Evolutionary conservation across 176 grass and related monocot genomes (phyloP).

Genomic region (Pontederia crassipes): DNA sequence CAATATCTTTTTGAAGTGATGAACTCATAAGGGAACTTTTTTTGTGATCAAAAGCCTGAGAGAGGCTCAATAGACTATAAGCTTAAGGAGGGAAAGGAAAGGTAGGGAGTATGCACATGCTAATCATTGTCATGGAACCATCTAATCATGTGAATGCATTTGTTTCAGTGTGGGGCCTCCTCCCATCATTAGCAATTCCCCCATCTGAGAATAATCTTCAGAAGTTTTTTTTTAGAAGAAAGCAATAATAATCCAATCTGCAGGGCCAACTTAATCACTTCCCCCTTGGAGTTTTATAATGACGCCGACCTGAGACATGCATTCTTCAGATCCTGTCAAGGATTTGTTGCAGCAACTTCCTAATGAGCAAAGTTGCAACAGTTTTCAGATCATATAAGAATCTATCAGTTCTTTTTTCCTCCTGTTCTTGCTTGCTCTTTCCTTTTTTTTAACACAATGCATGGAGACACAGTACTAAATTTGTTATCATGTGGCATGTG

Average conservation of each 20-base stretch:
- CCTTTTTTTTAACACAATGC: no score
- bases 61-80: slow-evolving; percentile 13
- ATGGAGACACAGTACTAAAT: no score
- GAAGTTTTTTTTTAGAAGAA: background rate
- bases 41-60: slow-evolving; percentile 20
- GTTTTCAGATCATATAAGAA: no score
- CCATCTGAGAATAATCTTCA: slow-evolving; percentile 16
- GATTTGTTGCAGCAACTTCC: no score
- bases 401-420: no score
- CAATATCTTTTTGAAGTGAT: no score
- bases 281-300: background rate
- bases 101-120: slow-evolving; percentile 60
- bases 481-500: no score
- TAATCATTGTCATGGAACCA: slow-evolving; percentile 68
- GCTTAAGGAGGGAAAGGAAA: slow-evolving; percentile 39
- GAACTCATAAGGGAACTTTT: background rate
- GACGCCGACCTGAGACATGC: no score
- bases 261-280: background rate
- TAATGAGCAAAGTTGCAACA: no score
- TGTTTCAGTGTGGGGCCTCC: slow-evolving; percentile 17
- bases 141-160: slow-evolving; percentile 89
- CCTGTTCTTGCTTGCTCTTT: no score
- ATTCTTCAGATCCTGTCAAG: no score
- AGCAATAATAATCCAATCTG: background rate
- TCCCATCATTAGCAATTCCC: slow-evolving; percentile 19